Evolutionary conservation across 2,329 filamentous ascomycete species (phyloP), one percentile per base, ranked within the genome.

Genomic region (Tolypocladium sp.): DNA sequence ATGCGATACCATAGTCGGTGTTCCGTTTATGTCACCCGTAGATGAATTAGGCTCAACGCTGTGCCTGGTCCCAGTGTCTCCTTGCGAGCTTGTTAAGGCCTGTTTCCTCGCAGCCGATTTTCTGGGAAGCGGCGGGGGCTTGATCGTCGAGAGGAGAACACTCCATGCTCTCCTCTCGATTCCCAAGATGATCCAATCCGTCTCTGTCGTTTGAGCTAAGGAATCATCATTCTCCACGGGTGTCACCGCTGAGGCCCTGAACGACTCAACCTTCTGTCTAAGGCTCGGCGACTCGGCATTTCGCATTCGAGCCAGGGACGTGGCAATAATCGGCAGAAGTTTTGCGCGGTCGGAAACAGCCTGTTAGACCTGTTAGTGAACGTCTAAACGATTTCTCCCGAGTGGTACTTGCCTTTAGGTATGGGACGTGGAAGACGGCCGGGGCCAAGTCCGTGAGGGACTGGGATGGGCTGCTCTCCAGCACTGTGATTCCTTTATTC

Each of bases 391-490:
- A 33, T 35, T 8, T 15, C 27, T n/a, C 13, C 2, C 6, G 22
- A 27, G 8, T 6, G 25, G 15, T 17, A 20, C 59, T 41, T 65
- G 74, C 74, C 63, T 69, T 68, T 15, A 76, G 64, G 63, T 74
- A 74, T 20, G 66, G 63, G 33, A 71, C 63, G 56, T 74, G 63
- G 35, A 76, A 76, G 20, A 76, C 71, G 20, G 71, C 71, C 0
- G 74, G 74, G 4, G 67, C 66, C 7, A 76, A 53, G 3, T 58
- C 59, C 2, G 62, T 61, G 12, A 76, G 63, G 9, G 69, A 65
- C 15, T 62, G 61, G 4, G 63, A 49, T 20, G 61, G 49, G 13
- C 52, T 63, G n/a, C 59, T 59, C 2, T 63, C 58, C 7, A 59
- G 22, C 1, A 68, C 57, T 52, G 58, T 61, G 7, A 73, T 60